Percentiles rank a stretch among this genome's conserved stretches.
These are phyloP conservation scores for Globisporangium spinosum DNA, from an alignment of 352 stramenopile species.

Conservation along the genomic window DNA sequence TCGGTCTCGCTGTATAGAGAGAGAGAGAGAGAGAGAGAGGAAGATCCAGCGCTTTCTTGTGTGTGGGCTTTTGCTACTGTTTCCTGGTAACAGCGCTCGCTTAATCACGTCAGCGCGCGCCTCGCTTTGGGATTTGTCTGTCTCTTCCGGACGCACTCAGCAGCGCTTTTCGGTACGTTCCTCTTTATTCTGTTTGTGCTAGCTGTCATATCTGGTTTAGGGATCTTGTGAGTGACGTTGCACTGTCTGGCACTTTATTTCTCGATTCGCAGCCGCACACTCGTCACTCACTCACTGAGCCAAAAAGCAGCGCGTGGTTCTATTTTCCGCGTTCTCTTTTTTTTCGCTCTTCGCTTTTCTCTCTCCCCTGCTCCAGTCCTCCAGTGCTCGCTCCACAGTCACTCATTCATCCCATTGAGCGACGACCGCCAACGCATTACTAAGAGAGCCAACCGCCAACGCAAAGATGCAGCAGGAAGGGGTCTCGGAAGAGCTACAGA, in stretches of 20 bases:
- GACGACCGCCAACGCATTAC: neutral
- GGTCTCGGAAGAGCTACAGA: conserved; percentile 65
- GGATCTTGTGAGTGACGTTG: neutral
- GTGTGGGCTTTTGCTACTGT: neutral
- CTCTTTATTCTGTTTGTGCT: neutral
- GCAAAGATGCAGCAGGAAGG: conserved; percentile 28
- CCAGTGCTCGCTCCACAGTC: neutral
- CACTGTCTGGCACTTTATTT: conserved; percentile 1
- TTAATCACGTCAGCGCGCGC: neutral
- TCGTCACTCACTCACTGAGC: neutral
- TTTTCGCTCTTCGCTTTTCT: neutral
- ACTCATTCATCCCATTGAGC: conserved; percentile 1
- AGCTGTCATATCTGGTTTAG: neutral
- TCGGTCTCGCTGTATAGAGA: conserved; percentile 5
- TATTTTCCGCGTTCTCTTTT: conserved; percentile 14
- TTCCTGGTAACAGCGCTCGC: neutral
- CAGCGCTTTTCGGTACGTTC: neutral
- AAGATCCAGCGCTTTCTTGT: conserved; percentile 5
- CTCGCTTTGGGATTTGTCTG: neutral
- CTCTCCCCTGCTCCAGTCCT: neutral
- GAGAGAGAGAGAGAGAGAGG: neutral
- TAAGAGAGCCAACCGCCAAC: neutral
- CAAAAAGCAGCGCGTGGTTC: conserved; percentile 1
- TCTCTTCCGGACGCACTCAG: neutral
- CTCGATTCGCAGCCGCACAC: conserved; percentile 4